Conservation (phyloP, 148 eudicot species). For the Vaccinium macrocarpon region DNA sequence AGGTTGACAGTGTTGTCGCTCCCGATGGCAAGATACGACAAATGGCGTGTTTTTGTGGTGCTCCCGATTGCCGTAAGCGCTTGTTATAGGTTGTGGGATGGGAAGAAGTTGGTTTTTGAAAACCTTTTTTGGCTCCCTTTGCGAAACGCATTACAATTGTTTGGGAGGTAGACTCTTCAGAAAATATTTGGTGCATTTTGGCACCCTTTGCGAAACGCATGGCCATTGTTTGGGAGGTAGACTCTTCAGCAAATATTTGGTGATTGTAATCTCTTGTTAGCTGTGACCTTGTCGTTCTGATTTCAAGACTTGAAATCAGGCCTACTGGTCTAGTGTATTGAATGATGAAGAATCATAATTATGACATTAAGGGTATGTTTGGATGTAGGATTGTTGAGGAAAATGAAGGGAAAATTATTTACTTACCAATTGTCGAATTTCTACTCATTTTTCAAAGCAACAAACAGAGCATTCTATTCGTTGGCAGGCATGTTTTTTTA, state of each 20-base stretch:
- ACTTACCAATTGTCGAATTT: not conserved
- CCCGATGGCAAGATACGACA: conserved; percentile 57
- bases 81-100: conserved; percentile 30
- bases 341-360: not conserved
- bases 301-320: not conserved
- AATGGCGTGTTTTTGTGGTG: conserved; percentile 64
- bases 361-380: not conserved
- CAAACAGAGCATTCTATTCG: no score
- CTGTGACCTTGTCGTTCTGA: not conserved
- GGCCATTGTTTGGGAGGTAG: not conserved
- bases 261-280: not conserved
- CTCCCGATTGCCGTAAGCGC: conserved; percentile 66
- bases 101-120: not conserved
- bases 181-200: not conserved
- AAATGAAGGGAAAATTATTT: not conserved
- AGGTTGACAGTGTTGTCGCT: conserved; percentile 61
- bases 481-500: no score
- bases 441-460: not conserved
- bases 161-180: not conserved
- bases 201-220: not conserved
- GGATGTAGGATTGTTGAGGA: not conserved
- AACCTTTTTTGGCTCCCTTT: not conserved
- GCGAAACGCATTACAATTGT: not conserved
- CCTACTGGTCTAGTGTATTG: not conserved
- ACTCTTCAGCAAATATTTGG: not conserved